A percentile compares a stretch with the other conserved stretches of the same genome.
These are phyloP conservation scores for Rutstroemia sp. DNA, from an alignment of 2,329 filamentous ascomycete species.

Conservation along the genomic window DNA sequence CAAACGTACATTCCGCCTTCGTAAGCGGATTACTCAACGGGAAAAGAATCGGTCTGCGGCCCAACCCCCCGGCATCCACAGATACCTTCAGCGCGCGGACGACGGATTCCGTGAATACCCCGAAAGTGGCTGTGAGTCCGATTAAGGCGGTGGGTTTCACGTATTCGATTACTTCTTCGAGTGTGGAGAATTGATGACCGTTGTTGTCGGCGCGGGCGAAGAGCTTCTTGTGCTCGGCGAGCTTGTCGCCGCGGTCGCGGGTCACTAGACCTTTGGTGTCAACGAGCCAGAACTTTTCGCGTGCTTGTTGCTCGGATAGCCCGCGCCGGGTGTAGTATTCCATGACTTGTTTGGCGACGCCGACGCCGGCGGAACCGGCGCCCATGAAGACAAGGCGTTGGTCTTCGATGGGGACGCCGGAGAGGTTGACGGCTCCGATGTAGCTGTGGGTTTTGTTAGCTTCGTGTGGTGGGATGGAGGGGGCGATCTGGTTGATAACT, in stretches of 20 bases:
- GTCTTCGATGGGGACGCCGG: conserved; percentile 76
- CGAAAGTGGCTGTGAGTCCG: conserved; percentile 88
- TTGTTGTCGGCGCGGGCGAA: conserved; percentile 59
- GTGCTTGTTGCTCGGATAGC: conserved; percentile 78
- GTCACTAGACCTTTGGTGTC: conserved; percentile 96
- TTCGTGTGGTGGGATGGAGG: not conserved
- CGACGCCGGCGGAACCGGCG: conserved; percentile 89
- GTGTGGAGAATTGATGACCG: conserved; percentile 64
- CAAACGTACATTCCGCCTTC: conserved; percentile 97
- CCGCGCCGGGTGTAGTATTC: conserved; percentile 94
- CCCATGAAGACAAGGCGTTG: conserved; percentile 95
- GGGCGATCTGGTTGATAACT: conserved; percentile 19
- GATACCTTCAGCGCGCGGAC: conserved; percentile 62
- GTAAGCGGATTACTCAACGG: conserved; percentile 91
- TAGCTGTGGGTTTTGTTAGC: conserved; percentile 36
- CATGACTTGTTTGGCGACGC: conserved; percentile 95
- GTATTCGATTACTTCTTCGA: conserved; percentile 88
- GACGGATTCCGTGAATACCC: conserved; percentile 85
- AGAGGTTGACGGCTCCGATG: conserved; percentile 71
- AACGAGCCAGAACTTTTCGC: conserved; percentile 92
- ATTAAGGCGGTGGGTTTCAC: conserved; percentile 93
- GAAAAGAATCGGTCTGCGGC: conserved; percentile 85
- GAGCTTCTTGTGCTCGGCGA: conserved; percentile 82
- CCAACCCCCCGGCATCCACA: conserved; percentile 55
- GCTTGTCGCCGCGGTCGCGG: conserved; percentile 82